Base-by-base conservation (phyloP, 2,329 filamentous ascomycete genomes). In the Tolypocladium album region DNA sequence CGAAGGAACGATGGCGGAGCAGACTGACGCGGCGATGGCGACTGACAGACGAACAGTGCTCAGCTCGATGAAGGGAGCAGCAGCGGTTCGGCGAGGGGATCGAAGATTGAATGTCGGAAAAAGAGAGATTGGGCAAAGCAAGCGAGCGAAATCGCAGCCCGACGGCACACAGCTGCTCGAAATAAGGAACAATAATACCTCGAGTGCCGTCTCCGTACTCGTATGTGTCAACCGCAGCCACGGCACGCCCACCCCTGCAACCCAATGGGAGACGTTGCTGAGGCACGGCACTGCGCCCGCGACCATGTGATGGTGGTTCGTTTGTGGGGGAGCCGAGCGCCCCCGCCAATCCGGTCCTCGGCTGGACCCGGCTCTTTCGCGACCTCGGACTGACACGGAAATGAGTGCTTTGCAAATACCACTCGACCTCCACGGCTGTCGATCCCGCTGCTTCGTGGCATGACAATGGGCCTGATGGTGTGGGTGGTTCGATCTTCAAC, bases 331-430 rank as follows among this genome's bases (percentile, higher is more conserved):
- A 50, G 45, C 45, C 45, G 45, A 27, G 17, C 17, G 17, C 40
- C 27, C 45, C 45, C 45, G 24, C 45, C 47, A 22, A 53, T n/a
- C 17, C 50, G 36, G 8, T 45, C 45, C 61, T 63, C 62, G 62
- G 62, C 56, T 62, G 57, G 59, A 53, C 57, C 62, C 59, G 59
- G 61, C 59, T 59, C 53, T 55, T 50, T 52, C 4, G 27, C 27
- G 31, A 36, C 31, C 50, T 53, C 50, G 50, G 50, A 53, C 31
- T 53, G 50, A 36, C 50, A 53, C 50, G 50, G 24, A 47, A 47
- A 15, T 27, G 17, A 47, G 12, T 31, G 45, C 45, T 9, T 20
- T 13, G 45, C 45, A 31, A 50, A 17, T 31, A 31, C 43, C 43
- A 27, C 43, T 47, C 43, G 24, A 50, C 15, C 45, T 27, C 45